These are phyloP conservation scores for Yamadazyma kitorensis DNA, from an alignment of 805 yeast species.

Conservation along the genomic window DNA sequence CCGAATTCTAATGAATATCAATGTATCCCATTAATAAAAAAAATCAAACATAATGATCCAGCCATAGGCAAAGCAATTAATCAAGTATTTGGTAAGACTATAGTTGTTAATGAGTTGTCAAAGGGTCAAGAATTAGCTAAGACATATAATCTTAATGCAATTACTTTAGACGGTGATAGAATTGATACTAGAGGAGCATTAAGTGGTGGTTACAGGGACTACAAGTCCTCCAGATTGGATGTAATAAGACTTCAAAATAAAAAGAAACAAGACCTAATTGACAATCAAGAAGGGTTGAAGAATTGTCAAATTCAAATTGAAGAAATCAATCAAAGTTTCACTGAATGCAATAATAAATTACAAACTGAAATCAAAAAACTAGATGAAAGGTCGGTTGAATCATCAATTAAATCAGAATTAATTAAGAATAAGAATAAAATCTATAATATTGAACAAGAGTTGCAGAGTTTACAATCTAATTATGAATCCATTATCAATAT, in stretches of 20 bases:
- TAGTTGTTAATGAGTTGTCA: slow-evolving; percentile 69
- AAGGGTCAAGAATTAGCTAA: slow-evolving; percentile 68
- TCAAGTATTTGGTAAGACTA: slow-evolving; percentile 78
- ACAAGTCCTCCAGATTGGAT: slow-evolving; percentile 65
- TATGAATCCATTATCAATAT: slow-evolving; percentile 30
- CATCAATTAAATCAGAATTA: slow-evolving; percentile 42
- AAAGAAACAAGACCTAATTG: slow-evolving; percentile 48
- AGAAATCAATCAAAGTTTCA: slow-evolving; percentile 50
- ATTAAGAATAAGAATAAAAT: slow-evolving; percentile 41
- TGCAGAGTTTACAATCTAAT: slow-evolving; percentile 32
- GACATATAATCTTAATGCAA: slow-evolving; percentile 60
- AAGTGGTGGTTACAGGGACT: slow-evolving; percentile 84
- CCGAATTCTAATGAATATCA: slow-evolving; percentile 59
- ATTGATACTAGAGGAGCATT: slow-evolving; percentile 81
- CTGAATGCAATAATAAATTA: slow-evolving; percentile 45
- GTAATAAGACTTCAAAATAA: slow-evolving; percentile 55
- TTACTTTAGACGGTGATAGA: slow-evolving; percentile 90
- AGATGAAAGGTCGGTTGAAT: slow-evolving; percentile 43
- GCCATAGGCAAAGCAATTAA: slow-evolving; percentile 62
- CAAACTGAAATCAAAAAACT: slow-evolving; percentile 32
- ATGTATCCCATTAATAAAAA: slow-evolving; percentile 74
- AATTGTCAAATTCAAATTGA: slow-evolving; percentile 38
- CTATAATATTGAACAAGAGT: slow-evolving; percentile 43
- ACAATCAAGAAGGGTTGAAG: slow-evolving; percentile 31
- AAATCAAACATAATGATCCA: slow-evolving; percentile 57